Conservation (phyloP, 2,329 filamentous ascomycete genomes). For the Coleophoma cylindrospora region DNA sequence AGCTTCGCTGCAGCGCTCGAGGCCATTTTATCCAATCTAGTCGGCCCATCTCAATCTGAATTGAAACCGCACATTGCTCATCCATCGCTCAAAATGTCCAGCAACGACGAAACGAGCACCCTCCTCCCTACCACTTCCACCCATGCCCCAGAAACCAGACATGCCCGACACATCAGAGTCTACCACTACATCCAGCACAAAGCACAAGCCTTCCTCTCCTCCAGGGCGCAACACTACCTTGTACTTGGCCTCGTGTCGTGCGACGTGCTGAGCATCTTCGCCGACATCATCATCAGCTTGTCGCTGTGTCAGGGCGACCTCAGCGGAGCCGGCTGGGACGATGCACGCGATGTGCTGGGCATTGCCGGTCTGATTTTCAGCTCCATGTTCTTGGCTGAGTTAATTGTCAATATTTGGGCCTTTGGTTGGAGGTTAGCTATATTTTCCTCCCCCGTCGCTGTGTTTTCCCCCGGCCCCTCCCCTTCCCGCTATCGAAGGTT, state of each 20-base stretch:
- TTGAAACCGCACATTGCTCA: background rate
- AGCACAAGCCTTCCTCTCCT: conserved; percentile 27
- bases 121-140: conserved; percentile 5
- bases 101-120: conserved; percentile 4
- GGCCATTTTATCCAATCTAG: no score
- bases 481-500: no score
- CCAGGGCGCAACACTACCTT: conserved; percentile 41
- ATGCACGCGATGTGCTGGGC: conserved; percentile 38
- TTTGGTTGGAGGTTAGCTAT: conserved; percentile 48
- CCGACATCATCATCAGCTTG: conserved; percentile 44
- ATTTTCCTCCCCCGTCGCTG: background rate
- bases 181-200: conserved; percentile 9
- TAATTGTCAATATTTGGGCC: conserved; percentile 52
- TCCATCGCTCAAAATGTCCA: conserved; percentile 5
- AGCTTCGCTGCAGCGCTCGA: no score
- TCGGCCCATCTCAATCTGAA: background rate
- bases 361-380: conserved; percentile 54
- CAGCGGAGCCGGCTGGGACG: conserved; percentile 24
- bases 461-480: no score
- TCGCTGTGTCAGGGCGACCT: conserved; percentile 37
- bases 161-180: conserved; percentile 1
- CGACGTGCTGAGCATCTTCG: conserved; percentile 46
- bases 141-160: conserved; percentile 1
- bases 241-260: conserved; percentile 42
- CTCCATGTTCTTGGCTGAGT: conserved; percentile 59